phyloP scores from a whole-genome alignment of 768 basidiomycete species.

The Pulveroboletus sp. region DNA sequence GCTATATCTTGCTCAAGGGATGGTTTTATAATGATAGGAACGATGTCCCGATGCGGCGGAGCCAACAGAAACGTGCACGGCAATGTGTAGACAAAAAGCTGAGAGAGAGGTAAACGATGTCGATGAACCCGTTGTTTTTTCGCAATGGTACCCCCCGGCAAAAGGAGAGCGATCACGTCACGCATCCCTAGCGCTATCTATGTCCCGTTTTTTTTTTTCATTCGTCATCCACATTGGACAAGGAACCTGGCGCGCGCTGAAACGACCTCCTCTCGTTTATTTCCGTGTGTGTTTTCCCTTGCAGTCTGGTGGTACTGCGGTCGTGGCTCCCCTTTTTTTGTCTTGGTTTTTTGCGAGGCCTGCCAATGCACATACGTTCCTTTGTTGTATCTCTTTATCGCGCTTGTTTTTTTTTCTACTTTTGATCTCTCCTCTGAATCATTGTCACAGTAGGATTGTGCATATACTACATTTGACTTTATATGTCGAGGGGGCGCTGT shows the following conservation, averaged over 20 bases:
- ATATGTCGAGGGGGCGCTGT: constrained; percentile 9
- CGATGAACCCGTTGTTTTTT: too few relatives aligned
- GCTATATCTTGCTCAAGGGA: constrained; percentile 29
- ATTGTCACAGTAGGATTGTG: constrained; percentile 23
- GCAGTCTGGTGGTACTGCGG: too few relatives aligned
- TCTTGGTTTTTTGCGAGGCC: neutral
- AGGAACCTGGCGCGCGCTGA: too few relatives aligned
- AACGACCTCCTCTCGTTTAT: neutral
- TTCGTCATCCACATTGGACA: constrained; percentile 1
- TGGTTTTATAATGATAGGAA: constrained; percentile 18
- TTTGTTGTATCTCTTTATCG: neutral
- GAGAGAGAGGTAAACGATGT: constrained; percentile 14
- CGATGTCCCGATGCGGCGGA: too few relatives aligned
- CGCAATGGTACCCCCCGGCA: too few relatives aligned
- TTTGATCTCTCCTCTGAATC: neutral
- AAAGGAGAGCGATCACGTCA: too few relatives aligned
- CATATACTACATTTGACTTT: constrained; percentile 24
- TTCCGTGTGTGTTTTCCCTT: neutral
- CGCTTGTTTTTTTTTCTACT: neutral
- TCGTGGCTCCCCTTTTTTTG: too few relatives aligned
- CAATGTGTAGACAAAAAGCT: constrained; percentile 10
- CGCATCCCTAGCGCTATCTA: too few relatives aligned
- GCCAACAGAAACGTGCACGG: too few relatives aligned
- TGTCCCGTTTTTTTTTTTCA: neutral
- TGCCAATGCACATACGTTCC: too few relatives aligned